phyloP scores from a whole-genome alignment of 2,329 filamentous ascomycete genomes.

The Hansfordia pulvinata region DNA sequence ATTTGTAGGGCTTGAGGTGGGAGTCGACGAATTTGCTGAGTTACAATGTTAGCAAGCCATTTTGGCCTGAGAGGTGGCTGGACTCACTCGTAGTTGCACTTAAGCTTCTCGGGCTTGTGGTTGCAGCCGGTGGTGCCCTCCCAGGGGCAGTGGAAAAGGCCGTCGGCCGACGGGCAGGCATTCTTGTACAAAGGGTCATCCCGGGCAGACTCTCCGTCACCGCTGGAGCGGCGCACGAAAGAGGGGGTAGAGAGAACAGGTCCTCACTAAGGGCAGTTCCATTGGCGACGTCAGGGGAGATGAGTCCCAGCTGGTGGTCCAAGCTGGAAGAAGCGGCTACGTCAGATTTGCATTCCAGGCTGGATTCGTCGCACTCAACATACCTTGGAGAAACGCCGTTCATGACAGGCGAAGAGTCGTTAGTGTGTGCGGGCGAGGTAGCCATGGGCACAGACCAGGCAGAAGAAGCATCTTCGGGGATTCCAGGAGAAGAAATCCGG shows the following conservation, averaged over 20 bases:
- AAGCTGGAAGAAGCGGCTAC: conserved; percentile 16
- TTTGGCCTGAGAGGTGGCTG: no score
- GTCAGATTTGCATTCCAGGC: conserved; percentile 16
- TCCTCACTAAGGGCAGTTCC: conserved; percentile 21
- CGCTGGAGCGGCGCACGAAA: conserved; percentile 33
- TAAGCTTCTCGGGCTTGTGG: conserved; percentile 89
- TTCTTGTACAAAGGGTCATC: conserved; percentile 62
- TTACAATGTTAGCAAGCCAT: conserved; percentile 7
- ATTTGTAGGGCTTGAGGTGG: conserved; percentile 90
- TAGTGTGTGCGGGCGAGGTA: conserved; percentile 28
- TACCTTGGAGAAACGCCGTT: conserved; percentile 40
- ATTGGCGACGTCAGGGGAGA: conserved; percentile 22
- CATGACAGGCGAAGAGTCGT: conserved; percentile 34
- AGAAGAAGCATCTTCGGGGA: conserved; percentile 34
- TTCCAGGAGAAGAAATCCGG: conserved; percentile 33
- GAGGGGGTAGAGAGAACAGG: conserved; percentile 23
- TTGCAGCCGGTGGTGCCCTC: conserved; percentile 59
- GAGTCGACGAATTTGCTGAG: conserved; percentile 91
- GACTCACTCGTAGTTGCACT: conserved; percentile 97
- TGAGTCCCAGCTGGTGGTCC: conserved; percentile 23
- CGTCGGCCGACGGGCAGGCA: conserved; percentile 50
- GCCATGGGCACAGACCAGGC: conserved; percentile 22
- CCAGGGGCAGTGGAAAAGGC: conserved; percentile 89
- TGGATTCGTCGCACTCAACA: conserved; percentile 16
- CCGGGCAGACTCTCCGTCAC: conserved; percentile 41